phyloP scores from a whole-genome alignment of 2,329 filamentous ascomycete species.

The Botrytis paeoniae region DNA sequence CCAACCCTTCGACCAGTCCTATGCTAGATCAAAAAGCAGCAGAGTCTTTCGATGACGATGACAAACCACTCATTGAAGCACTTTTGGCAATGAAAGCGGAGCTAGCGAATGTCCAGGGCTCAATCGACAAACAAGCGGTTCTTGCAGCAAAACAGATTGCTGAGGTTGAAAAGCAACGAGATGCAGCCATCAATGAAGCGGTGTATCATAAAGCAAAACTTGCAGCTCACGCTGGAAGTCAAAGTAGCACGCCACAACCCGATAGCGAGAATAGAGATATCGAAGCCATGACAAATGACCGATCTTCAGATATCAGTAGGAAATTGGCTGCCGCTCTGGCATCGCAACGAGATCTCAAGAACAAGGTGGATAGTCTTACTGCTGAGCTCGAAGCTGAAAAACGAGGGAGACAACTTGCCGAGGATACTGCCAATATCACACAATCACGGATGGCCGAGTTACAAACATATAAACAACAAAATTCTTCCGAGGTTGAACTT shows the following conservation, averaged over 20 bases:
- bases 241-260: conserved; percentile 56
- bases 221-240: conserved; percentile 73
- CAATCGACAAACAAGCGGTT: conserved; percentile 84
- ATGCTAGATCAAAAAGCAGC: conserved; percentile 71
- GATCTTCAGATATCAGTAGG: conserved; percentile 71
- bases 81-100: conserved; percentile 88
- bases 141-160: conserved; percentile 85
- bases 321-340: conserved; percentile 81
- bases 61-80: conserved; percentile 87
- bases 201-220: conserved; percentile 93
- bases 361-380: conserved; percentile 66
- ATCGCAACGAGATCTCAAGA: conserved; percentile 75
- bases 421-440: conserved; percentile 80
- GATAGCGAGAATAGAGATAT: conserved; percentile 57
- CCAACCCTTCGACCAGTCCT: conserved; percentile 67
- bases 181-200: conserved; percentile 90
- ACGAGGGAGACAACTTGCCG: conserved; percentile 76
- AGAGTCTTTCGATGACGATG: conserved; percentile 85
- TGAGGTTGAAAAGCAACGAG: conserved; percentile 90
- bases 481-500: conserved; percentile 78
- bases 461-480: conserved; percentile 79
- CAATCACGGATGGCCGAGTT: conserved; percentile 81
- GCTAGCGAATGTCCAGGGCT: conserved; percentile 81
- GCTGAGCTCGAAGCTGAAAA: conserved; percentile 78
- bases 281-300: conserved; percentile 57